Percentiles rank a stretch among this genome's conserved stretches.
Evolutionary conservation across 306 rosid species (phyloP).

Genomic region (Cucurbita pepo): DNA sequence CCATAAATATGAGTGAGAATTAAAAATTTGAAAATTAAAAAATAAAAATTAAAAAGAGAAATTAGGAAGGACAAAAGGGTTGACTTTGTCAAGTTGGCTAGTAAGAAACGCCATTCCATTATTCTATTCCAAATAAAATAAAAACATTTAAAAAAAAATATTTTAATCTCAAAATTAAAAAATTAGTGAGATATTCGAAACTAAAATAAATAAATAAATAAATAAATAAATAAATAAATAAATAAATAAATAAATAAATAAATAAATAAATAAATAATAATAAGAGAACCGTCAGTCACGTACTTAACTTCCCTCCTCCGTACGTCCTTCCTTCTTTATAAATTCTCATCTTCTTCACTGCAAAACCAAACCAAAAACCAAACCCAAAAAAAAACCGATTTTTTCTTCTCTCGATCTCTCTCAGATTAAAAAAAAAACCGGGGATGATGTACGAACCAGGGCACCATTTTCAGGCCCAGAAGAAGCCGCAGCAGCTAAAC

Average conservation of each 20-base stretch:
- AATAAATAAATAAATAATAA: no score
- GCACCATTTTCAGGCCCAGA: background rate
- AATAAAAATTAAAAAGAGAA: background rate
- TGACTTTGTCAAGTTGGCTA: background rate
- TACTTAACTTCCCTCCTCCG: slow-evolving; percentile 6
- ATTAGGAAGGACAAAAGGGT: background rate
- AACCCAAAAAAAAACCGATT: background rate
- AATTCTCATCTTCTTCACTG: background rate
- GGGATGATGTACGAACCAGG: background rate
- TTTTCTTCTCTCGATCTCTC: no score
- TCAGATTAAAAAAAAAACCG: no score
- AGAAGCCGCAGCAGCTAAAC: background rate
- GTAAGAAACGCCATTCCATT: background rate
- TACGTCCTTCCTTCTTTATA: slow-evolving; percentile 11
- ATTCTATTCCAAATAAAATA: background rate
- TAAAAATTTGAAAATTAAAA: no score
- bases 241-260: no score
- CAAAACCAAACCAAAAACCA: background rate
- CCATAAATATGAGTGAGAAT: no score
- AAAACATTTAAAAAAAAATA: no score
- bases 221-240: no score
- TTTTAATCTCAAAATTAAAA: no score
- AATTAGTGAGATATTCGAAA: no score
- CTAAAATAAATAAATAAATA: no score
- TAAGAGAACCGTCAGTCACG: background rate